Percentiles rank a stretch among this genome's conserved stretches.
Conservation (phyloP, 768 basidiomycete genomes). For the Cyathus striatus region DNA sequence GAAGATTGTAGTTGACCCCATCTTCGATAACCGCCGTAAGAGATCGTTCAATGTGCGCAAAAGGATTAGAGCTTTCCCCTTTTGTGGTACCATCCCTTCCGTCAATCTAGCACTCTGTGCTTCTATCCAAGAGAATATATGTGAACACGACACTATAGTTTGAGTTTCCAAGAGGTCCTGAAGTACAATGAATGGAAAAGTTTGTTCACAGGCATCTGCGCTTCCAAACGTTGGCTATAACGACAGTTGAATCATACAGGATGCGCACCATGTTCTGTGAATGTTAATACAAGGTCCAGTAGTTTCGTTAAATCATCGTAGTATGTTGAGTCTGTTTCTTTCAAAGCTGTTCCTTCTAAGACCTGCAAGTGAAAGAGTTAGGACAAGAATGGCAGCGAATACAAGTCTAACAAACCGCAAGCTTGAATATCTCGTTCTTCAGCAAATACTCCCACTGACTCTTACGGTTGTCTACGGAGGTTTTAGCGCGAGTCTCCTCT, state of each 20-base stretch:
- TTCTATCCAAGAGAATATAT: constrained; percentile 89
- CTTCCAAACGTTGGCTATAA: neutral
- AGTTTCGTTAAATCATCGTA: constrained; percentile 55
- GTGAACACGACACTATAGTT: constrained; percentile 80
- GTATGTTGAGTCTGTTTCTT: constrained; percentile 46
- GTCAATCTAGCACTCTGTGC: constrained; percentile 64
- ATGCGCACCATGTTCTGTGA: constrained; percentile 69
- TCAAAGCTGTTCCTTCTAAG: constrained; percentile 63
- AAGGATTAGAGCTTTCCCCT: constrained; percentile 82
- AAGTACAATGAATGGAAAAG: constrained; percentile 67
- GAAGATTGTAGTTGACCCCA: constrained; percentile 79
- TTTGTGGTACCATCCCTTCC: constrained; percentile 75
- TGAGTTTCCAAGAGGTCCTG: constrained; percentile 84
- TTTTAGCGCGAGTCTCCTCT: constrained; percentile 30
- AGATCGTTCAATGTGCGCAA: constrained; percentile 86
- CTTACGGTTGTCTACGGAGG: constrained; percentile 55
- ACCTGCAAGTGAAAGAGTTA: no score
- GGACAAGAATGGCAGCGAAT: neutral
- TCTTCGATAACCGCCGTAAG: constrained; percentile 81
- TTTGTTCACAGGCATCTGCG: constrained; percentile 72
- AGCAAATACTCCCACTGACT: constrained; percentile 74
- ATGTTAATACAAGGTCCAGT: constrained; percentile 70
- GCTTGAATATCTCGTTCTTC: constrained; percentile 63
- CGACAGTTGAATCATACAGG: neutral
- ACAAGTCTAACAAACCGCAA: constrained; percentile 67